A percentile compares a stretch with the other conserved stretches of the same genome.
These are phyloP conservation scores for Actinidia polygama DNA, from an alignment of 179 eudicot species.

Conservation along the genomic window DNA sequence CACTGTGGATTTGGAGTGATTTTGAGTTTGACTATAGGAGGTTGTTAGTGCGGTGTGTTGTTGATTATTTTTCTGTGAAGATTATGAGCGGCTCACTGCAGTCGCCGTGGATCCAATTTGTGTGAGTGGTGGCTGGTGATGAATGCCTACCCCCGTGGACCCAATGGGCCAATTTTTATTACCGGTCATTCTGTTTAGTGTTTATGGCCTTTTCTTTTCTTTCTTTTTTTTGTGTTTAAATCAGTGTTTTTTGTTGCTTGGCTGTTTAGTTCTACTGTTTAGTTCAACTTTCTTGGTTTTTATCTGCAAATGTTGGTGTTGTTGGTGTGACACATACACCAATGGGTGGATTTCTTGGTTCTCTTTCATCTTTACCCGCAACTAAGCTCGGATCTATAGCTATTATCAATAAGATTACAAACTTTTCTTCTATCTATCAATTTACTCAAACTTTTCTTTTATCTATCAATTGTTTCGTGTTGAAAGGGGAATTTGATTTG, in stretches of 20 bases:
- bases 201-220: too few species aligned
- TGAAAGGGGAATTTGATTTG: too few species aligned
- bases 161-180: too few species aligned
- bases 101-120: constrained; percentile 22
- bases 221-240: too few species aligned
- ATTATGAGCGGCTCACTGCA: constrained; percentile 17
- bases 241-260: too few species aligned
- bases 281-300: constrained; percentile 22
- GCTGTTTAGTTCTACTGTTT: background rate
- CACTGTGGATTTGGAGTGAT: constrained; percentile 24
- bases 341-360: constrained; percentile 91
- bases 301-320: constrained; percentile 80
- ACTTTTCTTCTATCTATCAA: background rate
- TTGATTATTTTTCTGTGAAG: constrained; percentile 22
- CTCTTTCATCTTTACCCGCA: constrained; percentile 88
- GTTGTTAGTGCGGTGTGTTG: constrained; percentile 19
- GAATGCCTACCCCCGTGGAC: constrained; percentile 33
- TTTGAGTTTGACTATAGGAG: constrained; percentile 20
- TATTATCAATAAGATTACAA: constrained; percentile 62
- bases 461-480: too few species aligned
- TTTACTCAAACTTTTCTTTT: too few species aligned
- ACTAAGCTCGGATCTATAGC: constrained; percentile 93
- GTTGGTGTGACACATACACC: constrained; percentile 98
- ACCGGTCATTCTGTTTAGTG: too few species aligned
- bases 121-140: constrained; percentile 52